Percentiles rank a stretch among this genome's conserved stretches.
Evolutionary conservation across 2,329 filamentous ascomycete genomes (phyloP).

Genomic region (Fusarium nygamai): DNA sequence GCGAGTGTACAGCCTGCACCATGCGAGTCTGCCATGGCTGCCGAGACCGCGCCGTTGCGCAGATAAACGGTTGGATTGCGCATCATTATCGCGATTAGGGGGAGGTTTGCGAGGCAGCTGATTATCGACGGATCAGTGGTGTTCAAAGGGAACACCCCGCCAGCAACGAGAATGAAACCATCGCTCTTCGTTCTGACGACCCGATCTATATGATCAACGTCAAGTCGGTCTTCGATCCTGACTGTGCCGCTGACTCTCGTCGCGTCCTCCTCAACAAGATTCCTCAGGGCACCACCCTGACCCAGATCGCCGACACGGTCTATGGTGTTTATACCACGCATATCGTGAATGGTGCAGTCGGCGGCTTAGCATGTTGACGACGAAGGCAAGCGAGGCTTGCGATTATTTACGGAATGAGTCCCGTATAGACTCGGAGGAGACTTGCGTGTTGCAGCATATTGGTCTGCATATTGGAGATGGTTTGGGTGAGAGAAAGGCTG

Average conservation of each 20-base stretch:
- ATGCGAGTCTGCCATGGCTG: not conserved
- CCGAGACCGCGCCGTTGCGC: not conserved
- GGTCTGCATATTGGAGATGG: not conserved
- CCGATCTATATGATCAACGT: not conserved
- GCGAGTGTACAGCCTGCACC: not conserved
- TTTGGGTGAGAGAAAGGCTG: not conserved
- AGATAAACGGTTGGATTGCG: not conserved
- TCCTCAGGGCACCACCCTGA: not conserved
- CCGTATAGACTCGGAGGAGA: too few species aligned
- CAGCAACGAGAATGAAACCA: not conserved
- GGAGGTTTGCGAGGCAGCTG: not conserved
- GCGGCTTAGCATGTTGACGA: not conserved
- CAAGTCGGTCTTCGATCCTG: not conserved
- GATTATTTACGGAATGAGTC: not conserved
- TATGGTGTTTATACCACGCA: not conserved
- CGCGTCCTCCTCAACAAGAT: not conserved
- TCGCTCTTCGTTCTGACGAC: not conserved
- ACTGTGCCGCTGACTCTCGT: not conserved
- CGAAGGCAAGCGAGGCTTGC: not conserved
- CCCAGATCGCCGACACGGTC: not conserved
- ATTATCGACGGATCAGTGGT: not conserved
- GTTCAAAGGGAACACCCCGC: not conserved
- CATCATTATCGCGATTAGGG: not conserved
- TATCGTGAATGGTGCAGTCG: not conserved
- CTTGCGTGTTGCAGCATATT: fast-evolving